Conservation (phyloP, 805 yeast genomes). For the Starmerella apis region DNA sequence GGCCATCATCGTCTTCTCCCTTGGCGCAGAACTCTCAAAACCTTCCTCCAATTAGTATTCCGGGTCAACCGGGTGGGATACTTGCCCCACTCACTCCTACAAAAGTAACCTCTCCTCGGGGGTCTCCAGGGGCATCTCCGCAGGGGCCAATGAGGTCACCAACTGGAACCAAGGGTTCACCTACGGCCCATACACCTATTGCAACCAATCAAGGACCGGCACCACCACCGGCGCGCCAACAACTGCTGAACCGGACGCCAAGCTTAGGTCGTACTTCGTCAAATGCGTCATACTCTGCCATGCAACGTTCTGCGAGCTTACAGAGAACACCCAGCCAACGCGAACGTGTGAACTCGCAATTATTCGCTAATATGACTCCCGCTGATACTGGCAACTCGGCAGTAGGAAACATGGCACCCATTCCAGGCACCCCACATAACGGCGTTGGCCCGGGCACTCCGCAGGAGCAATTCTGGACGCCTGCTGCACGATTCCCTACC, state of each 20-base stretch:
- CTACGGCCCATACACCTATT: not conserved
- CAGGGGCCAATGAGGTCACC: not conserved
- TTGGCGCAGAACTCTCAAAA: not conserved
- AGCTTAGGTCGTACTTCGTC: conserved; percentile 16
- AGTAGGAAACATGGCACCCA: conserved; percentile 11
- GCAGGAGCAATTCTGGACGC: conserved; percentile 25
- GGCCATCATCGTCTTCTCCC: not conserved
- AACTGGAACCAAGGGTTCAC: not conserved
- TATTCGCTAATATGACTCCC: conserved; percentile 15
- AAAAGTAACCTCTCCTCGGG: conserved; percentile 7
- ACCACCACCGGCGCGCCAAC: conserved; percentile 21
- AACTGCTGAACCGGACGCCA: conserved; percentile 11
- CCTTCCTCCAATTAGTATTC: not conserved
- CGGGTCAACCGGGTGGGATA: not conserved
- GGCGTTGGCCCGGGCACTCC: conserved; percentile 12
- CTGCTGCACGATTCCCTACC: conserved; percentile 22
- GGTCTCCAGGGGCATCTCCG: conserved; percentile 8
- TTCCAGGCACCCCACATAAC: conserved; percentile 10
- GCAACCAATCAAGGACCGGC: not conserved
- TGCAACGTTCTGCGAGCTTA: conserved; percentile 4
- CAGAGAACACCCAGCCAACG: conserved; percentile 18
- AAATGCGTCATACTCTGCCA: conserved; percentile 10
- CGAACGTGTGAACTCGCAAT: conserved; percentile 13
- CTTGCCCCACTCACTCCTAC: conserved; percentile 15
- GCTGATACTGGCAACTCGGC: not conserved